Evolutionary conservation across 352 stramenopile genomes (phyloP), one percentile per base, ranked within the genome.

Genomic region (Pythium brachiatum): DNA sequence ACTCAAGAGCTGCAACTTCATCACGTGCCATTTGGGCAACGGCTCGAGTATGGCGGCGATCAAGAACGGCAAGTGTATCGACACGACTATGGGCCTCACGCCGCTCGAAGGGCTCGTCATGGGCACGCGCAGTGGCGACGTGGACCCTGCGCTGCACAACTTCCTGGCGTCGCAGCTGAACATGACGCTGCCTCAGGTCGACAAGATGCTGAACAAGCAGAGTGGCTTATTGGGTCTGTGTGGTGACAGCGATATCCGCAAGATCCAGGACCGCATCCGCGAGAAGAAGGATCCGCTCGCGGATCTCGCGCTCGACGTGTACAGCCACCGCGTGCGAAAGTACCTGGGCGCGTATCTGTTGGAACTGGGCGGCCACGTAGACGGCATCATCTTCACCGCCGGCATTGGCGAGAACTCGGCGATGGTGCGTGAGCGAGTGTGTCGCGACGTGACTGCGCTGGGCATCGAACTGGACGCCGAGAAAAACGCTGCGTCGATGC

Each of bases 71-170:
- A 72, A 82, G 52, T 92, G 71, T 57, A 81, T 96, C 62, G 90
- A 97, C 69, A 97, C 90, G 23, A 90, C 79, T 44, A 97, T 97
- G 90, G 90, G 89, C 9, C 79, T 97, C 64, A 96, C 88, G 44
- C 90, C 90, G 12, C 76, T 96, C 7, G 85, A 94, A 52, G 90
- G 90, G 0, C 75, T 97, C 1, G 74, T 96, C 47, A 97, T 97
- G 90, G 89, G 88, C 53, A 96, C 90, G 51, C 87, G 90, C 31
- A 89, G 75, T 56, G 90, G 90, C 27, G 85, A 94, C 58, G 72
- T 97, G 11, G 90, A 97, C 72, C 83, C 88, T 12, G 85, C 81
- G n/a, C 67, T 97, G 13, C 76, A 92, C 57, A 72, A 79, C 23
- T 96, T 91, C 60, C 66, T 94, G 38, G 74, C 70, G 29, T 82